Conservation (phyloP, 2,329 filamentous ascomycete species). For the Hyphodiscus sp. region DNA sequence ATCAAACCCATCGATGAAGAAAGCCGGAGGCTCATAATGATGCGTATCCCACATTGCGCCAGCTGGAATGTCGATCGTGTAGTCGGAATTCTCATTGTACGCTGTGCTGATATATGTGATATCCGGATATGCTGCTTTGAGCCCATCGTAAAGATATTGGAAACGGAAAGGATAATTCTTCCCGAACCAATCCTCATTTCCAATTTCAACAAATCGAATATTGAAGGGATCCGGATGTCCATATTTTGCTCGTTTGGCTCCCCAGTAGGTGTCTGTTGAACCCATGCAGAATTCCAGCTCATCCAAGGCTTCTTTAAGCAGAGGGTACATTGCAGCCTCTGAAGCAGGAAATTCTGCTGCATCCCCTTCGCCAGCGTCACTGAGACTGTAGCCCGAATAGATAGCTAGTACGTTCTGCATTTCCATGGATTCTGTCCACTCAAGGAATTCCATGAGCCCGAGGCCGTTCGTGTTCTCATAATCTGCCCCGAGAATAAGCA, state of each 20-base stretch:
- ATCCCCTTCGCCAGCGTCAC: constrained; percentile 34
- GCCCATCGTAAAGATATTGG: constrained; percentile 40
- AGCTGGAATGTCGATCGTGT: constrained; percentile 30
- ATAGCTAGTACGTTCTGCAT: constrained; percentile 41
- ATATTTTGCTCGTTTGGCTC: constrained; percentile 38
- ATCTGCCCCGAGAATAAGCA: constrained; percentile 25
- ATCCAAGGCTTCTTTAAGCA: constrained; percentile 42
- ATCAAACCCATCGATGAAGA: constrained; percentile 15
- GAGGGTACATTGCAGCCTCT: constrained; percentile 25
- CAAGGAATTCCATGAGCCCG: constrained; percentile 27
- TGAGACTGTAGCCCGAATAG: constrained; percentile 39
- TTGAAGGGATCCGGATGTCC: constrained; percentile 44
- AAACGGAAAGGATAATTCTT: constrained; percentile 37
- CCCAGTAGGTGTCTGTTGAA: constrained; percentile 35
- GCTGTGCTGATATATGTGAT: constrained; percentile 31
- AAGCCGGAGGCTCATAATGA: constrained; percentile 12
- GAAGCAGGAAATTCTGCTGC: constrained; percentile 27
- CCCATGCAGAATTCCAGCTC: constrained; percentile 46
- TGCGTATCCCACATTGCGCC: constrained; percentile 18
- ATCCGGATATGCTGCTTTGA: constrained; percentile 32
- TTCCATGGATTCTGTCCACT: constrained; percentile 40
- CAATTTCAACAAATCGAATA: constrained; percentile 41
- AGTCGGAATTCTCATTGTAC: constrained; percentile 13
- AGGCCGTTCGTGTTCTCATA: constrained; percentile 39
- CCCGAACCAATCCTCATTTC: constrained; percentile 37